These are phyloP conservation scores for Venturia nashicola DNA, from an alignment of 2,329 filamentous ascomycete species.

Conservation along the genomic window DNA sequence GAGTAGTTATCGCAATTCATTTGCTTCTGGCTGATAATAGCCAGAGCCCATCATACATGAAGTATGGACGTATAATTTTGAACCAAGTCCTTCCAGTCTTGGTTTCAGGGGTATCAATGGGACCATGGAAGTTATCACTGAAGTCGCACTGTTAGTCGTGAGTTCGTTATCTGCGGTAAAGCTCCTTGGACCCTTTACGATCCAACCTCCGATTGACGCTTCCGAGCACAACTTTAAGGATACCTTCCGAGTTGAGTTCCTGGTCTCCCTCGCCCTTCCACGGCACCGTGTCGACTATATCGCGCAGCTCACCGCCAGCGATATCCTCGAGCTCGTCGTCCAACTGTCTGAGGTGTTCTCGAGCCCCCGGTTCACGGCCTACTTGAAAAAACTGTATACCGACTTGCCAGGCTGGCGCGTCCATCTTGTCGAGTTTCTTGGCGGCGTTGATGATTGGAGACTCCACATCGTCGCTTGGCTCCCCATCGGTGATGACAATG, in stretches of 20 bases:
- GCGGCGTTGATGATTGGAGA: slow-evolving; percentile 55
- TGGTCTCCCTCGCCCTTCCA: slow-evolving; percentile 45
- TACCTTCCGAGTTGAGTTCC: slow-evolving; percentile 53
- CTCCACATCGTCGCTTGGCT: slow-evolving; percentile 67
- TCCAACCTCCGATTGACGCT: slow-evolving; percentile 10
- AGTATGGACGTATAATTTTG: not conserved
- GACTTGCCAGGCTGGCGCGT: slow-evolving; percentile 68
- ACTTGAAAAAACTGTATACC: slow-evolving; percentile 97
- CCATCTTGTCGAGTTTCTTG: slow-evolving; percentile 53
- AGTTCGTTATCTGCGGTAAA: not conserved
- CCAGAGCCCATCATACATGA: not conserved
- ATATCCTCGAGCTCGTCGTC: slow-evolving; percentile 58
- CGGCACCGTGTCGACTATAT: slow-evolving; percentile 86
- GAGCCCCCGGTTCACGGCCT: slow-evolving; percentile 57
- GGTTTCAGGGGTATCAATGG: not conserved
- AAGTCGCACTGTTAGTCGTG: not conserved
- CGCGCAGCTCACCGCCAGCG: slow-evolving; percentile 47
- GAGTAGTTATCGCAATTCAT: not conserved
- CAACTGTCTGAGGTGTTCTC: slow-evolving; percentile 52
- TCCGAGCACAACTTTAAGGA: slow-evolving; percentile 48
- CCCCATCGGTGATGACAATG: slow-evolving; percentile 87
- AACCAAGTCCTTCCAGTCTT: not conserved
- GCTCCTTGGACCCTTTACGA: slow-evolving; percentile 8
- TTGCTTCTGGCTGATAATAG: not conserved
- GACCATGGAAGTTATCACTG: not conserved